Evolutionary conservation across 2,329 filamentous ascomycete genomes (phyloP), one percentile per base, ranked within the genome.

Genomic region (Colletotrichum plurivorum): DNA sequence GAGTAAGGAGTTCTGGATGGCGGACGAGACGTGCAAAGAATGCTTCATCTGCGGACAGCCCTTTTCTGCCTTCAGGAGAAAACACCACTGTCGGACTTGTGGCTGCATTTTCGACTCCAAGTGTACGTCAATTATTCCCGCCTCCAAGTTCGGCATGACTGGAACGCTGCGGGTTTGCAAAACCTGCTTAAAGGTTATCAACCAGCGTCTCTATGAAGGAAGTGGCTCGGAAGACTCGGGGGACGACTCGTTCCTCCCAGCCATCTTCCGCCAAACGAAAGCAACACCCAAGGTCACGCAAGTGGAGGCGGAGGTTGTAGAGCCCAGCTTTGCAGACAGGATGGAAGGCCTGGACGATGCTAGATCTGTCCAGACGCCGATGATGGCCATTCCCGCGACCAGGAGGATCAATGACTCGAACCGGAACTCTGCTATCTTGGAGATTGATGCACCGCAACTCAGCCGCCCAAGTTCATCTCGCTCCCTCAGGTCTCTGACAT

Each of bases 31-130:
- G 71, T 97, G 95, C 69, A 98, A 97, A 78, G 95, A 98, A 75
- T 99, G 96, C 76, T 99, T 98, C 78, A 89, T 94, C 52, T 99
- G 96, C 75, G 94, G 94, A 52, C 92, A 94, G 67, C 88, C 93
- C 2, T 99, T 99, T 76, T 94, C 94, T 0, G 96, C 95, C 1
- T 98, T 98, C 77, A 89, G 96, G 68, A 90, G 96, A 72, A 99
- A 99, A 77, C 96, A 99, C 78, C 96, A 99, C 80, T 99, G 96
- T 79, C 91, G 97, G 70, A 93, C 90, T 0, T 99, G 96, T 77
- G 96, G 96, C n/a, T 97, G 97, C 76, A 99, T 99, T 52, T 99
- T 99, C 76, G 96, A 98, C 79, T 93, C 94, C 5, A 97, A 97
- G 79, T 99, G 96, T 81, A 99, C 95, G 0, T 93, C 93, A 5